Base-by-base conservation (phyloP, 2,329 filamentous ascomycete species). In the Colletotrichum tabaci region DNA sequence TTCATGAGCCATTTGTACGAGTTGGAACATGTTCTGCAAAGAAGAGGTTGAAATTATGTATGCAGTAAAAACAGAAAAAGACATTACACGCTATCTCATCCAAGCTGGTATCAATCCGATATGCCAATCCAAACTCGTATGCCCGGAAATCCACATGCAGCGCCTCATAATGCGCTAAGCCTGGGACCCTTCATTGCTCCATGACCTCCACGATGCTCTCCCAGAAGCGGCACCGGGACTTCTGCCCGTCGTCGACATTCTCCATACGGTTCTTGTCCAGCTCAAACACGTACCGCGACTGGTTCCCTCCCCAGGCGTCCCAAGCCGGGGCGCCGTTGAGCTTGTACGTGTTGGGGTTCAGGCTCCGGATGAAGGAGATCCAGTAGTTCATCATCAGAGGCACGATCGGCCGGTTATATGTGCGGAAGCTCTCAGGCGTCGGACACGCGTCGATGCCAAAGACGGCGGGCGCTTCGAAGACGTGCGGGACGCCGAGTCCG, bases 351-450 rank as follows among this genome's bases (percentile, higher is more conserved):
- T 87, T 87, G 1, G 87, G 87, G 69, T 88, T 80, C 44, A 86
- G 77, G 13, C 76, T 75, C 30, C 80, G 78, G 23, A 87, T 84
- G 73, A 89, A 89, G 21, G 84, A 86, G 55, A 87, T 79, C 77
- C 82, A 87, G 75, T 88, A 88, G 58, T 79, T 79, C 84, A 87
- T 87, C 21, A 87, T 79, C 15, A 87, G 71, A 7, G 83, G 82
- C 2, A 88, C 82, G 2, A 87, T 79, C 3, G 77, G 77, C 4
- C 82, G 81, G 75, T 88, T 87, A 74, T 83, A 84, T 16, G 82
- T 81, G 50, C 76, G 79, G 74, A 87, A 87, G 73, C 84, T 85
- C 52, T 62, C 70, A 13, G 76, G 78, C 30, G 76, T 78, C 49
- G 64, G 67, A 42, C 75, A 76, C 58, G 81, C 79, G 68, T 81